phyloP scores from a whole-genome alignment of 1,284 basidiomycete genomes.

The Ganoderma boninense region DNA sequence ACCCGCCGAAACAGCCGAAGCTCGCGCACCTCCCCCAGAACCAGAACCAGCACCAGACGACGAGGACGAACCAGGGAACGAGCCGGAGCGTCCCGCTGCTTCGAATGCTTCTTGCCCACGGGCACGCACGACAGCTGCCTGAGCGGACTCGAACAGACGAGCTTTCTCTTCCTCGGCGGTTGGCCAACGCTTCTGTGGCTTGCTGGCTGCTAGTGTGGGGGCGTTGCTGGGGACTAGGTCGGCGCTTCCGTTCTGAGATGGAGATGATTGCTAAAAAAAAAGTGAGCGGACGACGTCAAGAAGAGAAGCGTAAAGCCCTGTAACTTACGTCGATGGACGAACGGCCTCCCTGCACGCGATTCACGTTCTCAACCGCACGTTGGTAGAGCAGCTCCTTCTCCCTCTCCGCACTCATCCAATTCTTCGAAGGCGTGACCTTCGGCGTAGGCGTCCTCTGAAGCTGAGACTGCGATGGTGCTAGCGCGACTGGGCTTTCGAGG shows the following conservation, averaged over 20 bases:
- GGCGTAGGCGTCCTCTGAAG: conserved; percentile 3
- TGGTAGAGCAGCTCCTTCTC: conserved; percentile 76
- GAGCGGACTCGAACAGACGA: conserved; percentile 72
- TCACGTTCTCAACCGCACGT: conserved; percentile 67
- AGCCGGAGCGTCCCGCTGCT: background rate
- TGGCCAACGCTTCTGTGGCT: conserved; percentile 52
- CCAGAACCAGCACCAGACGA: conserved; percentile 12
- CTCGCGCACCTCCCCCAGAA: conserved; percentile 1
- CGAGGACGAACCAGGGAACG: background rate
- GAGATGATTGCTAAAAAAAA: background rate
- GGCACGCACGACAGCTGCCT: conserved; percentile 53
- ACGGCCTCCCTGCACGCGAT: conserved; percentile 55
- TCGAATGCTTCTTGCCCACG: conserved; percentile 22
- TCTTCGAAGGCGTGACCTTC: conserved; percentile 11
- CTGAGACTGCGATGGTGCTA: conserved; percentile 5
- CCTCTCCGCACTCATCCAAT: conserved; percentile 66
- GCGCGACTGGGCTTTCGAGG: conserved; percentile 24
- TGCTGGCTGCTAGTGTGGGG: conserved; percentile 21
- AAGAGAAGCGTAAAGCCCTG: no score
- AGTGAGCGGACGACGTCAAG: background rate
- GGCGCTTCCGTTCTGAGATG: conserved; percentile 2
- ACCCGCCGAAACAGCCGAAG: conserved; percentile 46
- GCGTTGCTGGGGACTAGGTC: conserved; percentile 15
- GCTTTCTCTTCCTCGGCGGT: conserved; percentile 80
- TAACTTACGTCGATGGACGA: conserved; percentile 24